Base-by-base conservation (phyloP, 345 rosid genomes). In the Brassica cretica region DNA sequence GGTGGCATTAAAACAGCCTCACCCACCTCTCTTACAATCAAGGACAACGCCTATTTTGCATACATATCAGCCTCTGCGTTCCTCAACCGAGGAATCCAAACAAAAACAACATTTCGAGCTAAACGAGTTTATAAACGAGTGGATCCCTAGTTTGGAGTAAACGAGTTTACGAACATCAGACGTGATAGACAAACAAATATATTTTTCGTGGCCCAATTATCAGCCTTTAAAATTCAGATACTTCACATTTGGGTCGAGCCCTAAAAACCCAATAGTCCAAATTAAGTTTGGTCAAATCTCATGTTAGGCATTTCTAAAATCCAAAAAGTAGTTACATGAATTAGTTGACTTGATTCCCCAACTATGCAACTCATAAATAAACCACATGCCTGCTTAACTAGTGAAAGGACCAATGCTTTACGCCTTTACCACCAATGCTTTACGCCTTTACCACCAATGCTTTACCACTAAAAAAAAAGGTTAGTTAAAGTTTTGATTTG, bases 401-500 rank as follows among this genome's bases (percentile, higher is more conserved):
- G 16, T 49, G 16, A 12, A 68, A 79, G 69, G 70, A 30, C 70
- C 69, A 79, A 68, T 73, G 60, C 78, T 33, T 61, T 58, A 61
- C 71, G 24, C 24, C 24, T 21, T 21, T 21, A 21, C 24, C 24
- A 30, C 70, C 69, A 79, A 68, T 73, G 60, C 78, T 33, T 61
- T 58, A 61, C 71, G 24, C 24, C 24, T 21, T 21, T 21, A 21
- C 24, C 24, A 30, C 70, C 69, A 79, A 68, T 73, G 60, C 78
- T 33, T 61, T 58, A 61, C 71, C 74, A 61, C 75, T 73, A 0
- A 2, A 44, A 32, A 2, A 72, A 74, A 64, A 74, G 49, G 29
- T 51, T 73, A 15, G 70, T 8, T 68, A 70, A 80, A 80, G 72
- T 41, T 10, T 56, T 64, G 72, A 75, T 69, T 75, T 55, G 75